Conservation (phyloP, 371 early-diverging fungal species). For the Funneliformis caledonium region DNA sequence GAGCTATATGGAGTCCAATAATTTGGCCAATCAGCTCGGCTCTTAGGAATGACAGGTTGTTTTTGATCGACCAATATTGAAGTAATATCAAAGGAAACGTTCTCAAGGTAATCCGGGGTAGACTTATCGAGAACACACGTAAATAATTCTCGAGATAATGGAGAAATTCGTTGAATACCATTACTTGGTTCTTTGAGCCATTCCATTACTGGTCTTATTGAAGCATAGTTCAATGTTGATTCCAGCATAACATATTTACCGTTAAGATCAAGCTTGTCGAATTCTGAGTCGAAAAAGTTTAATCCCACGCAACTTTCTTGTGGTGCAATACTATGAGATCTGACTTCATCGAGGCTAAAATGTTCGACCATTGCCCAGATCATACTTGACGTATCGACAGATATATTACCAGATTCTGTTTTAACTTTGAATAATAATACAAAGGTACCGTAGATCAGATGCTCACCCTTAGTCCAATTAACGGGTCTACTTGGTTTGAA, state of each 20-base stretch:
- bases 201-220: neutral
- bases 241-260: constrained; percentile 14
- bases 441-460: constrained; percentile 20
- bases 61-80: neutral
- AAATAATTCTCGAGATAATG: neutral
- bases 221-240: neutral
- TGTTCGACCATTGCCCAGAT: neutral
- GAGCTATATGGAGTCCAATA: neutral
- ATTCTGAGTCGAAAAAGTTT: neutral
- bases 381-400: neutral
- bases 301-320: constrained; percentile 1
- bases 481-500: constrained; percentile 7
- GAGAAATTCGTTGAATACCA: neutral
- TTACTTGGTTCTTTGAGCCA: constrained; percentile 2
- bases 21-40: neutral
- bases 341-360: neutral
- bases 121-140: neutral
- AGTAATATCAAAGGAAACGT: neutral
- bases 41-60: neutral
- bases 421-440: constrained; percentile 15
- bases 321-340: neutral
- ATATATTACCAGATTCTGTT: neutral
- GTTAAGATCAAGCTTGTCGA: neutral
- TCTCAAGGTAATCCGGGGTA: neutral
- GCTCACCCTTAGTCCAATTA: constrained; percentile 11